Evolutionary conservation across 169 alveolate genomes (phyloP), one percentile per base, ranked within the genome.

Genomic region (Eimeria praecox): DNA sequence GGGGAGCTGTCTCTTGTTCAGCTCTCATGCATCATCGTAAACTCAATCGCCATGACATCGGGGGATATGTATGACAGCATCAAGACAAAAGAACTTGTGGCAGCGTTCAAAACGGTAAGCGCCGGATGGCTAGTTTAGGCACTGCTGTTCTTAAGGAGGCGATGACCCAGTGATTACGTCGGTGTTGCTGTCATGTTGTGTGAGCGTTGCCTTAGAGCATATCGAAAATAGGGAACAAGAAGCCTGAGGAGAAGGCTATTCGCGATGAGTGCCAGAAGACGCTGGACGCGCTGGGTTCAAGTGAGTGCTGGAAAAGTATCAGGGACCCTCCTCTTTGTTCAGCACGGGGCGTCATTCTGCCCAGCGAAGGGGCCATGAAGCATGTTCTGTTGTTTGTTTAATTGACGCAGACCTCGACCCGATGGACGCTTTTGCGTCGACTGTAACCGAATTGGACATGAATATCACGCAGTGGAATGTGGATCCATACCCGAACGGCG

Each of bases 401-500:
- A 14, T 73, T 35, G 52, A 35, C 33, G 9, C 94, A 95, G 97
- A 92, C 77, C 91, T 44, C 22, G 97, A 95, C 54, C 95, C 97
- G 20, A 89, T 95, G 92, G 97, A 95, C 78, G 97, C 97, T 20
- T 95, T 95, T 49, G 92, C 95, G n/a, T 80, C 94, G 42, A 80
- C 92, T 33, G 91, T 86, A 40, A 90, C 96, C 18, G 95, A 90
- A 49, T 44, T 91, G 30, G 96, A 95, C 96, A 98, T 98, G 89
- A 97, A 87, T 12, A 96, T 98, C 49, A 97, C 99, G 46, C 99
- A 97, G 88, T 98, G 98, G 98, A 98, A 98, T 94, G 98, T 97
- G 42, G 99, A 98, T 66, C 99, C 99, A 20, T 98, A 98, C 86
- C 98, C 99, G 38, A 98, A 98, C 94, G 99, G 99, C 64, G 99